These are phyloP conservation scores for Cryptococcus maquisensis DNA, from an alignment of 1,284 basidiomycete species.

Conservation along the genomic window DNA sequence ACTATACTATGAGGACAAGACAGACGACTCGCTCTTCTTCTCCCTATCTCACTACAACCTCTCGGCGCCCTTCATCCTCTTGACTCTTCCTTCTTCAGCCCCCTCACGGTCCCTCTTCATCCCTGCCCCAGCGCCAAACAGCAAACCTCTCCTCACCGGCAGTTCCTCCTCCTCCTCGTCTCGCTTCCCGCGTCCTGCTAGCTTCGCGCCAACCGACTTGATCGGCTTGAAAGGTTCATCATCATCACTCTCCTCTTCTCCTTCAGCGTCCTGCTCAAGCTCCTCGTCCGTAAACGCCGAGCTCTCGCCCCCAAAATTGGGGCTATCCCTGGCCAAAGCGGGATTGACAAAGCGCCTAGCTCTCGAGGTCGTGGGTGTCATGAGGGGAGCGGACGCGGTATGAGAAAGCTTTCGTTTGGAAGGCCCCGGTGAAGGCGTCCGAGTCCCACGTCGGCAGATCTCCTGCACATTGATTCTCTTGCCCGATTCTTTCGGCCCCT, in stretches of 20 bases:
- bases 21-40: too few species aligned
- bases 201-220: too few species aligned
- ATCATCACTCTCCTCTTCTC: conserved; percentile 4
- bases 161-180: conserved; percentile 16
- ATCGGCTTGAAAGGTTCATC: conserved; percentile 1
- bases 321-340: background rate
- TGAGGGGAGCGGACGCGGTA: conserved; percentile 10
- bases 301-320: background rate
- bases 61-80: conserved; percentile 7
- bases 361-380: conserved; percentile 8
- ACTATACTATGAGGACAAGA: too few species aligned
- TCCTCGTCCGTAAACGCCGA: conserved; percentile 15
- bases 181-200: too few species aligned
- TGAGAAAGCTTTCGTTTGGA: background rate
- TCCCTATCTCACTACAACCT: conserved; percentile 1
- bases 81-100: background rate
- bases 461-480: conserved; percentile 6
- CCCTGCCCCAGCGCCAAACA: conserved; percentile 16
- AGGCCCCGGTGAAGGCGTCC: too few species aligned
- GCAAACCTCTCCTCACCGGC: conserved; percentile 25
- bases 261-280: conserved; percentile 8
- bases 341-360: conserved; percentile 2
- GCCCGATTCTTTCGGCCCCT: conserved; percentile 5
- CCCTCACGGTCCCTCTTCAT: conserved; percentile 7
- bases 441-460: background rate